Evolutionary conservation across 768 basidiomycete species (phyloP).

Genomic region (Hirschioporus abietinus): DNA sequence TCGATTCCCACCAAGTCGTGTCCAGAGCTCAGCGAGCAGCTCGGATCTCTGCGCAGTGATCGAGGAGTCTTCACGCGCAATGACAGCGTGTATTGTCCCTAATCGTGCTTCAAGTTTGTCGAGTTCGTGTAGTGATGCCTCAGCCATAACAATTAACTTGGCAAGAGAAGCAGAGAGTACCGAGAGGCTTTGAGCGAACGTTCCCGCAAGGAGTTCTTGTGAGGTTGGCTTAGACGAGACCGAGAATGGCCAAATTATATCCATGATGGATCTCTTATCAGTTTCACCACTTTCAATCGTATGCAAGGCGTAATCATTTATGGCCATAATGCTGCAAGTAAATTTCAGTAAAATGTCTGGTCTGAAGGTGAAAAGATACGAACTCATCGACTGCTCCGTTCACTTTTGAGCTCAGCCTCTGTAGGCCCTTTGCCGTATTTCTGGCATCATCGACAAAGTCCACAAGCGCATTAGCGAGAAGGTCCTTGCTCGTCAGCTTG

Average conservation of each 20-base stretch:
- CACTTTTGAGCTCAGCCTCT: conserved; percentile 60
- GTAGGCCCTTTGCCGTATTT: conserved; percentile 52
- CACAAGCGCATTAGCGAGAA: conserved; percentile 43
- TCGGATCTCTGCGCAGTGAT: conserved; percentile 42
- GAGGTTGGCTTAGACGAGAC: conserved; percentile 18
- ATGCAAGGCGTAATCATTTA: conserved; percentile 65
- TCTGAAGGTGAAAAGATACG: conserved; percentile 19
- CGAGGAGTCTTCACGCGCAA: conserved; percentile 50
- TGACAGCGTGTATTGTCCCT: conserved; percentile 48
- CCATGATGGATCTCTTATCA: conserved; percentile 16
- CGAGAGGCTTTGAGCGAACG: conserved; percentile 61
- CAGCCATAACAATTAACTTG: conserved; percentile 64
- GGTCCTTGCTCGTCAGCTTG: conserved; percentile 54
- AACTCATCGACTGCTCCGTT: conserved; percentile 71
- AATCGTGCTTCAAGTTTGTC: conserved; percentile 60
- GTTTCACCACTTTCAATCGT: conserved; percentile 39
- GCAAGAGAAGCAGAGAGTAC: conserved; percentile 46
- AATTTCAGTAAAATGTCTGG: neutral
- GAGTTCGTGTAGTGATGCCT: conserved; percentile 49
- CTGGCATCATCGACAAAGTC: conserved; percentile 60
- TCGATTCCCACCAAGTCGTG: conserved; percentile 57
- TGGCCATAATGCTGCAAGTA: conserved; percentile 54
- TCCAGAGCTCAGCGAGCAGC: conserved; percentile 66
- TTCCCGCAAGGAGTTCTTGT: conserved; percentile 39
- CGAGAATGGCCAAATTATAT: conserved; percentile 27